These are phyloP conservation scores for Ustilago nuda DNA, from an alignment of 1,284 basidiomycete species.

Conservation along the genomic window DNA sequence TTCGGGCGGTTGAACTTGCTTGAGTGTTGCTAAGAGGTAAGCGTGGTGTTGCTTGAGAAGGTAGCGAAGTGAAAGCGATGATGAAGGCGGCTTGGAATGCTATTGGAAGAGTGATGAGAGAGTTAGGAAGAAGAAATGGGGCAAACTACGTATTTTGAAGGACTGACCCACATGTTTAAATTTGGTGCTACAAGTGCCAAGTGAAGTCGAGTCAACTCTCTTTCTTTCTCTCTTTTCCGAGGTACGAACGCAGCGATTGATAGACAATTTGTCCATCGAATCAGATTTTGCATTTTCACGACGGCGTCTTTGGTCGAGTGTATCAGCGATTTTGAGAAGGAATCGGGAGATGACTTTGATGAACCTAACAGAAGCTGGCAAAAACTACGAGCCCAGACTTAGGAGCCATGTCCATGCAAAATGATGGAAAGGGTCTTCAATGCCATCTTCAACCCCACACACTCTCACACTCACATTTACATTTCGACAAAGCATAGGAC, in stretches of 20 bases:
- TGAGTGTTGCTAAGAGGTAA: not conserved
- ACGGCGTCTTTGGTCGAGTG: not conserved
- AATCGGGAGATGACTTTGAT: not conserved
- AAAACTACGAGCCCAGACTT: not conserved
- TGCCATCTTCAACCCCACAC: not conserved
- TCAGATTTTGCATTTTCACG: slow-evolving; percentile 15
- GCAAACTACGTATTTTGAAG: not conserved
- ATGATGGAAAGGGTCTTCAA: not conserved
- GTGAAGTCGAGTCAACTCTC: slow-evolving; percentile 15
- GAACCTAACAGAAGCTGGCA: not conserved
- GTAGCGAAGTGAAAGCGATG: slow-evolving; percentile 4
- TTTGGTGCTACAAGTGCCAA: not conserved
- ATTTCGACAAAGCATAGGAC: not conserved
- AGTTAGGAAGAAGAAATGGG: not conserved
- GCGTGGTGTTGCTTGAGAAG: not conserved
- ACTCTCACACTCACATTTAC: not conserved
- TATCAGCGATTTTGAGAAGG: not conserved
- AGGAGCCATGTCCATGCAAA: slow-evolving; percentile 8
- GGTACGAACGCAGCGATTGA: slow-evolving; percentile 13
- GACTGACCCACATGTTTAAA: not conserved
- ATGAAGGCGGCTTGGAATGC: not conserved
- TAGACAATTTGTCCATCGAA: slow-evolving; percentile 27
- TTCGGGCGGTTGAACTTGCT: slow-evolving; percentile 23
- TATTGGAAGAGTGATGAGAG: not conserved
- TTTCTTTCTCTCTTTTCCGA: not conserved